A percentile compares a stretch with the other conserved stretches of the same genome.
Conservation (phyloP, 148 eudicot genomes). For the Silene conica region DNA sequence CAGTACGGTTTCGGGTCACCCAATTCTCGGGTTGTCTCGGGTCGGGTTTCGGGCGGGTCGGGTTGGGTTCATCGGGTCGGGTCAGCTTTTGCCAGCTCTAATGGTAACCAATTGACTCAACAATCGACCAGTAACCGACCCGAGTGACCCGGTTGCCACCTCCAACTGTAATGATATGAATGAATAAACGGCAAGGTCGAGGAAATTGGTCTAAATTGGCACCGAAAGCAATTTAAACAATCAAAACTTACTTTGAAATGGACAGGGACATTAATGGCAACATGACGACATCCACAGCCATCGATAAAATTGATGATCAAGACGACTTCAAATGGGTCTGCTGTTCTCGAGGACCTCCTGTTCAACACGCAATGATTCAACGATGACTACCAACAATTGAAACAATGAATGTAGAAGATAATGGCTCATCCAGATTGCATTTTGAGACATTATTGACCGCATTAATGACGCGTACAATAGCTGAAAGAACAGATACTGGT, state of each 20-base stretch:
- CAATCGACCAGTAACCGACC: too few relatives aligned
- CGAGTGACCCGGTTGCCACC: too few relatives aligned
- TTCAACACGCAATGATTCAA: not conserved
- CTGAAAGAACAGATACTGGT: not conserved
- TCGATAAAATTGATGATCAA: constrained; percentile 74
- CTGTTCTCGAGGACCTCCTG: constrained; percentile 60
- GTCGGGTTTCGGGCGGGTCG: too few relatives aligned
- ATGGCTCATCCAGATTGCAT: not conserved
- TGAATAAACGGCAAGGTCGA: not conserved
- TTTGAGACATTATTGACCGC: not conserved
- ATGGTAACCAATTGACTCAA: too few relatives aligned
- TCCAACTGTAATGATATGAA: too few relatives aligned
- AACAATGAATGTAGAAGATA: not conserved
- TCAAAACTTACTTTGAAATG: constrained; percentile 62
- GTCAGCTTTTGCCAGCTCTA: too few relatives aligned
- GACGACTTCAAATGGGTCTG: constrained; percentile 59
- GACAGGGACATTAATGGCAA: constrained; percentile 53
- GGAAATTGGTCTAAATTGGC: not conserved
- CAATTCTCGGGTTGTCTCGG: too few relatives aligned
- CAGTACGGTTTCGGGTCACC: too few relatives aligned
- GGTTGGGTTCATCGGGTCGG: too few relatives aligned
- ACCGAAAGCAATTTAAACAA: not conserved
- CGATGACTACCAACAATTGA: not conserved
- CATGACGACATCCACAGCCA: constrained; percentile 62
- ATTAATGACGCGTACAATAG: not conserved